Evolutionary conservation across 2,329 filamentous ascomycete genomes (phyloP), one percentile per base, ranked within the genome.

Genomic region (Penicillium sp.): DNA sequence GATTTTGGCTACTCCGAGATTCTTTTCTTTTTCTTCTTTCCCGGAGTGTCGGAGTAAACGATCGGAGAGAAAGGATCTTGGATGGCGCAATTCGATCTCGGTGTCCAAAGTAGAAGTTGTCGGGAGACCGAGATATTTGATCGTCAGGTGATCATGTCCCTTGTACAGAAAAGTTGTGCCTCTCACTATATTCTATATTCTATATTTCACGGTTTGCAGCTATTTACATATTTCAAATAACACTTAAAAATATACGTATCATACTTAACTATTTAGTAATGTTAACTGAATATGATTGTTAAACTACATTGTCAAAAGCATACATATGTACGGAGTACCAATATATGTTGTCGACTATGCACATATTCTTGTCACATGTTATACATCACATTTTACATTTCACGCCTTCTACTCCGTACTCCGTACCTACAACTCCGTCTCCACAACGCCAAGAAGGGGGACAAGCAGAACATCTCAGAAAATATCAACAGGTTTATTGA

Each of bases 1-100:
- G 53, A 29, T 44, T 19, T 31, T 23, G 29, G 29, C 23, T 43
- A 43, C 51, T 33, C 59, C 61, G 58, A 64, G 42, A 39, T 45
- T 41, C 53, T 13, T 27, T 21, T 49, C 13, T 39, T 33, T 27
- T 31, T 17, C 15, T 19, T 36, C 19, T 43, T n/a, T 27, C 31
- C 17, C 31, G 48, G n/a, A 33, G 25, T 45, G 15, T 41, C 54
- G 49, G 49, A 53, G 55, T 53, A n/a, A 48, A 35, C 33, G 17
- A 8, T 33, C 29, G 29, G 21, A 52, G 27, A 33, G 25, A 51
- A 17, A 17, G 4, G 38, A n/a, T 21, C 29, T 29, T 25, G 3
- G 9, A 55, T 55, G 44, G 53, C 39, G 39, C 47, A 35, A 55
- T 55, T 35, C 21, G 0, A 44, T 54, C n/a, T 55, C 53, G 53